Base-by-base conservation (phyloP, 306 rosid genomes). In the Abrus pulchellus region DNA sequence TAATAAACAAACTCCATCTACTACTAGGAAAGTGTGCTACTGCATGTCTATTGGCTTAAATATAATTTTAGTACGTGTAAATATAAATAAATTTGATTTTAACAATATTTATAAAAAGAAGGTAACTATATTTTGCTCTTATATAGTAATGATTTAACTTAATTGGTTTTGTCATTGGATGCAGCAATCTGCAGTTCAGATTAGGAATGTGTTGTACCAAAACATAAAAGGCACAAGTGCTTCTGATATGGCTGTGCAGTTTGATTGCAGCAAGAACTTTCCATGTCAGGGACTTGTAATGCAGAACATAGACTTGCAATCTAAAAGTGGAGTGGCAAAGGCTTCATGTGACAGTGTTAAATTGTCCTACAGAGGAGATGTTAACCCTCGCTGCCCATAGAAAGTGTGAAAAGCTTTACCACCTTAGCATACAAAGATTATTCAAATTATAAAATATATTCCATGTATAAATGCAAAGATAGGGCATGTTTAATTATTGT, bases 171-270 rank as follows among this genome's bases (percentile, higher is more conserved):
- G 40, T 36, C 40, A 36, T 36, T 36, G 40, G 40, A 36, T n/a
- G 38, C 84, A 94, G 92, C 6, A 28, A 55, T 87, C 89, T 0
- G 91, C 94, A 1, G 91, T 92, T 43, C 60, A 91, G 82, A 87
- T 93, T 10, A 67, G 69, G 67, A 83, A 94, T 78, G 94, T 94
- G 45, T 11, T 86, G 74, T 94, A 89, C 92, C 65, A 82, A 36
- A 88, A 90, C 86, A 92, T 94, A 62, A 79, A 56, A 9, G 97
- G 98, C 0, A 87, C 94, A 45, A 94, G 97, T 86, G 90, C 92
- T 67, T 84, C 93, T 1, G 82, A 85, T n/a, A 82, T 87, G 12
- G 93, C 90, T 20, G 64, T 92, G 75, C 79, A 40, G 5, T 87
- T 94, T 33, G 83, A 94, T 60, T 94, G 98, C 83, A 92, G 98